Base-by-base conservation (phyloP, 805 yeast genomes). In the Candida multigemmis region DNA sequence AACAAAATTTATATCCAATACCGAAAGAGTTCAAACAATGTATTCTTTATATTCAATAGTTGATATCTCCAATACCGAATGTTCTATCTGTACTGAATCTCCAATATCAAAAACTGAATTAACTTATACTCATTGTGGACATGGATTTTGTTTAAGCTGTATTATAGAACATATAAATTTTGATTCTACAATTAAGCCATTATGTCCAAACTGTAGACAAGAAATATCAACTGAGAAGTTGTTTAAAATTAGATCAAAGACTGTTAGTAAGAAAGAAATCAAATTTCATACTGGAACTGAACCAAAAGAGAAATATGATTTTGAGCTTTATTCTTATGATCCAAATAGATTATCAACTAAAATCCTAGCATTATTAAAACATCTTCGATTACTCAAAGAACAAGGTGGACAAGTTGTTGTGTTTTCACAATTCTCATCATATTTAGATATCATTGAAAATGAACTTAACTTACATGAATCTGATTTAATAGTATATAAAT, bases 401-500 rank as follows among this genome's bases (percentile, higher is more conserved):
- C 71, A 70, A 10, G 61, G 70, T 6, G 83, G 77, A 32, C 85
- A 81, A 41, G 73, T 81, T 3, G 86, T 89, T 26, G 87, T 89
- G 0, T 89, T 89, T 44, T 85, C 96, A 2, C 96, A 89, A 41
- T 87, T 87, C 42, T 81, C 95, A 0, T 68, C 83, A 0, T 89
- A 74, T 42, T 49, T 87, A 33, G 95, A 85, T 47, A 56, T 84
- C 7, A 71, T 87, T 28, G 79, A 80, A 39, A 48, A 44, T 12
- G 91, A 78, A 36, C 49, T 87, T 3, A 41, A 38, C 10, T 27
- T 49, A 2, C 58, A 52, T 23, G 53, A 54, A 4, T 56, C 56
- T 12, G 75, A 73, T 2, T 68, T 81, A 32, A 50, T 53, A 1
- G 68, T 77, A 3, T 65, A 69, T 30, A 77, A 86, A 37, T 84